These are phyloP conservation scores for Myrica gale DNA, from an alignment of 306 rosid genomes.

Conservation along the genomic window DNA sequence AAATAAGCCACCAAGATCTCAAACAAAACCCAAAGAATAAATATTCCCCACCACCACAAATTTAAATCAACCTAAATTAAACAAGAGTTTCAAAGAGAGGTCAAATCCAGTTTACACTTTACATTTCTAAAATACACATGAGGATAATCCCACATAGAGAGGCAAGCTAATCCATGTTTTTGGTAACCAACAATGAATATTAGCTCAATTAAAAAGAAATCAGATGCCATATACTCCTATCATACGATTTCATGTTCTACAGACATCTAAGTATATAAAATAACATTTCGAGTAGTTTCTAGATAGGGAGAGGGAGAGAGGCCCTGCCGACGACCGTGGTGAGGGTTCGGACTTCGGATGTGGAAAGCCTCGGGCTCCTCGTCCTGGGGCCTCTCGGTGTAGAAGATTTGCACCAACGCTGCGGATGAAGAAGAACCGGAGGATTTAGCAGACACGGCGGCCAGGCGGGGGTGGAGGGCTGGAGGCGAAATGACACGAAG, in stretches of 20 bases:
- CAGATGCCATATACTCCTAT: too few species aligned
- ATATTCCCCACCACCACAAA: too few species aligned
- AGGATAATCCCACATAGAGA: neutral
- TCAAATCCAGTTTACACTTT: neutral
- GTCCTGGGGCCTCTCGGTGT: slow-evolving; percentile 64
- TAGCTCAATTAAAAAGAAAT: too few species aligned
- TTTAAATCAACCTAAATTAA: neutral
- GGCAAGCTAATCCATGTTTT: neutral
- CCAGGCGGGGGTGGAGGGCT: too few species aligned
- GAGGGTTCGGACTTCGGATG: slow-evolving; percentile 62
- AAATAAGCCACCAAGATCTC: neutral
- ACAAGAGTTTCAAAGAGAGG: neutral
- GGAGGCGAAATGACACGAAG: too few species aligned
- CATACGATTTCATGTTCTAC: neutral
- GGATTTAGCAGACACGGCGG: slow-evolving; percentile 38
- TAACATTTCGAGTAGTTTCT: neutral
- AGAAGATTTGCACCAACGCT: slow-evolving; percentile 72
- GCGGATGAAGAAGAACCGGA: slow-evolving; percentile 23
- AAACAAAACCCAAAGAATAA: neutral
- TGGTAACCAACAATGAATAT: too few species aligned
- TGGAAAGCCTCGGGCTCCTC: slow-evolving; percentile 78
- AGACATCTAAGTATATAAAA: neutral
- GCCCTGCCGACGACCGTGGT: slow-evolving; percentile 83
- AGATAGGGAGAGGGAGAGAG: slow-evolving; percentile 20
- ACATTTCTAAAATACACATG: neutral